Conservation (phyloP, 139 green algal genomes). For the Zygnema circumcarinatum region DNA sequence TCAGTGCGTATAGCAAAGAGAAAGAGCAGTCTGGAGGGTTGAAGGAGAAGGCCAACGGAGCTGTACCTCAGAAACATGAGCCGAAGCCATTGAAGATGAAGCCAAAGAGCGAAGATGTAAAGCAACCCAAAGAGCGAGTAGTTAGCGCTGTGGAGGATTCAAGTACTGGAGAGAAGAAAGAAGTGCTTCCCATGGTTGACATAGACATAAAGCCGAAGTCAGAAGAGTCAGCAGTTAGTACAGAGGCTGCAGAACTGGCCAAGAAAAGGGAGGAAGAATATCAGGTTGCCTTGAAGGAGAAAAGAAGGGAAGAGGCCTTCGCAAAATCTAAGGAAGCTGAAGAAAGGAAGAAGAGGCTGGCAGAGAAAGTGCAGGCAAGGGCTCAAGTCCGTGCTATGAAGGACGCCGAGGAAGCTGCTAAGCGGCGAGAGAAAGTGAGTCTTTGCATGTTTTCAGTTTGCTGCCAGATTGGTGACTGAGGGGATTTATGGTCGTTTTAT, state of each 20-base stretch:
- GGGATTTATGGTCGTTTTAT: no score
- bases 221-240: neutral
- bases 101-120: neutral
- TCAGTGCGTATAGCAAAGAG: slow-evolving; percentile 2
- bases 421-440: slow-evolving; percentile 40
- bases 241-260: slow-evolving; percentile 13
- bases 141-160: neutral
- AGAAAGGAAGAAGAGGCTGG: slow-evolving; percentile 49
- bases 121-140: no score
- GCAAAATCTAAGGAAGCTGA: slow-evolving; percentile 52
- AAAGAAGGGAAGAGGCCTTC: slow-evolving; percentile 47
- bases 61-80: neutral
- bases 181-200: no score
- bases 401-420: slow-evolving; percentile 45
- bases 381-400: slow-evolving; percentile 24
- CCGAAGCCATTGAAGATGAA: neutral
- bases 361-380: slow-evolving; percentile 36
- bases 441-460: no score
- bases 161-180: no score
- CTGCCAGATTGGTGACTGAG: neutral
- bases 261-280: slow-evolving; percentile 25
- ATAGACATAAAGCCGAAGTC: slow-evolving; percentile 1
- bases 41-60: neutral
- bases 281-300: slow-evolving; percentile 25
- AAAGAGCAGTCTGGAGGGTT: neutral